phyloP scores from a whole-genome alignment of 495 filamentous ascomycete genomes.

The Podospora bellae-mahoneyi region DNA sequence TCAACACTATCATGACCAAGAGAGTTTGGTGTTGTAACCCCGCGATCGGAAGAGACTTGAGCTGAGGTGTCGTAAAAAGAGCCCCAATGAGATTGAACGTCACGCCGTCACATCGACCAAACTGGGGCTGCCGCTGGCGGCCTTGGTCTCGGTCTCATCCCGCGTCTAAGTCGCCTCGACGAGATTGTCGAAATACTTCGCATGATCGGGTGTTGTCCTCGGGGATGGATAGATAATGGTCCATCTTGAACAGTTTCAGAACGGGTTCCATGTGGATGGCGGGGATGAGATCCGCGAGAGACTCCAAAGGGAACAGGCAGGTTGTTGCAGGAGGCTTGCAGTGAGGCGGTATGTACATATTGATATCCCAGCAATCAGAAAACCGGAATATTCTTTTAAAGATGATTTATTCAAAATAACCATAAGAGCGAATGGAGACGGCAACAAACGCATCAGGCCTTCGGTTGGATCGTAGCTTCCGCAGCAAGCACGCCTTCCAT shows the following conservation, averaged over 20 bases:
- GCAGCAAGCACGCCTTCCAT: constrained; percentile 12
- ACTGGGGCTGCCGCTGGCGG: background rate
- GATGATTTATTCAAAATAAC: background rate
- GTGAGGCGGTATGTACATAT: background rate
- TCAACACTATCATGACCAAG: constrained; percentile 3
- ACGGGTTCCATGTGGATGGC: background rate
- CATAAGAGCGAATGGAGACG: background rate
- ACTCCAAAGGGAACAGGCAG: background rate
- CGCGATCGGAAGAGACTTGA: constrained; percentile 3
- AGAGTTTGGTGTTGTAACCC: background rate
- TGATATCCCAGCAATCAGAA: background rate
- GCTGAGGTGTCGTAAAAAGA: background rate
- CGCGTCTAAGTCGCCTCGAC: background rate
- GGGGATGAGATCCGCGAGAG: background rate
- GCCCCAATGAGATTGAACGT: constrained; percentile 1
- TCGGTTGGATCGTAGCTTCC: constrained; percentile 27
- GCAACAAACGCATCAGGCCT: constrained; percentile 15
- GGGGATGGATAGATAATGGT: constrained; percentile 1
- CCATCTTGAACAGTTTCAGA: background rate
- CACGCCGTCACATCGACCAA: background rate
- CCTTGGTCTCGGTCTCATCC: background rate
- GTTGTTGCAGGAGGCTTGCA: constrained; percentile 2
- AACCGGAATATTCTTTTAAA: constrained; percentile 2
- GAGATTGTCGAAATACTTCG: background rate
- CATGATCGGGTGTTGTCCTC: background rate